Evolutionary conservation across 2,329 filamentous ascomycete genomes (phyloP), one percentile per base, ranked within the genome.

Genomic region (Curvularia hawaiiensis): DNA sequence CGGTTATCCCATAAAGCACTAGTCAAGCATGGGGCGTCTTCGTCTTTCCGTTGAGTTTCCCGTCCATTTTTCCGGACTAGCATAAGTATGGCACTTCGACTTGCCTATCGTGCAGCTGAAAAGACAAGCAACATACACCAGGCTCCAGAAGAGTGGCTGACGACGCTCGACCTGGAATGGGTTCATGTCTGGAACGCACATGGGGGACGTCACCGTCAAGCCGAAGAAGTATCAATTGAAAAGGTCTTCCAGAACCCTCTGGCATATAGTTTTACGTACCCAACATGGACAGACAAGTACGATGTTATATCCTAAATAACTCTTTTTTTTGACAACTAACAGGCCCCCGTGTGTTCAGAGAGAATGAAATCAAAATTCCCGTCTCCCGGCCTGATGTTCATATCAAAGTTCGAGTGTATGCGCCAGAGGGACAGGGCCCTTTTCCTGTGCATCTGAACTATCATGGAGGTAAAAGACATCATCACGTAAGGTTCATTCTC

Each of bases 251-350:
- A 43, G n/a, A 58, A 60, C 16, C 60, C 60, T 22, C 24, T 53
- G 8, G 26, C 28, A 39, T 60, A 60, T 31, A 63, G 58, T 41
- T 63, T 63, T 43, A 58, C 60, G 18, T 60, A 63, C 44, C 60
- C 58, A 38, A 63, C 60, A 33, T 63, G 55, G 49, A 50, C 58
- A 56, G 60, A 54, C 52, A 14, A 47, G 53, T 26, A 28, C 30
- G 3, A 26, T 4, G 3, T 11, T 31, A 18, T 24, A 4, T 31
- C n/a, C 45, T 56, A 1, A 51, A 41, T 12, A n/a, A 44, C 8
- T 30, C 26, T 2, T 12, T 18, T 18, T 30, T 9, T 24, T 50
- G 14, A 50, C 3, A 40, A 5, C 31, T 1, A 30, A n/a, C 7
- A 58, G 60, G 60, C 8, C 60, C 58, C 31, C 31, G 35, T 54